Conservation (phyloP, 192 early-diverging fungal species). For the Coemansia sp. region DNA sequence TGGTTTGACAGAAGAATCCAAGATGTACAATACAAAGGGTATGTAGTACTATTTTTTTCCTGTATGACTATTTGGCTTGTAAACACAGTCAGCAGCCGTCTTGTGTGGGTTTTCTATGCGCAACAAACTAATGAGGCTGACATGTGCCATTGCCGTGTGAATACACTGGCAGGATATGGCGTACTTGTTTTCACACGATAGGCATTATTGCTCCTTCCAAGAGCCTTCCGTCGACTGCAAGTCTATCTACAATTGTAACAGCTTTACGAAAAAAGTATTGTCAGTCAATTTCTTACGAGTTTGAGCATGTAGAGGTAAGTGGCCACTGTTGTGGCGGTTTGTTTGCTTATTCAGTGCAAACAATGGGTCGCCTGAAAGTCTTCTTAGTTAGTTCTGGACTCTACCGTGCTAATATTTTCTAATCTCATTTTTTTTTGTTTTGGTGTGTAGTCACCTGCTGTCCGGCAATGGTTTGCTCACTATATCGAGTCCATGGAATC, state of each 20-base stretch:
- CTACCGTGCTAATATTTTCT: not conserved
- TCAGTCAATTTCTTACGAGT: conserved; percentile 88
- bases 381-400: not conserved
- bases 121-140: not conserved
- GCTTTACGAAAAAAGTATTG: conserved; percentile 68
- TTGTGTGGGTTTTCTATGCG: not conserved
- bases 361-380: not conserved
- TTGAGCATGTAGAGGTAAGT: conserved; percentile 76
- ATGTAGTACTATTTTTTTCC: not conserved
- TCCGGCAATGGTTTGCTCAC: conserved; percentile 82
- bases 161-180: conserved; percentile 2
- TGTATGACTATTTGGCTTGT: not conserved
- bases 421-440: not conserved
- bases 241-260: conserved; percentile 29
- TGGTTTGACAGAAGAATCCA: conserved; percentile 66
- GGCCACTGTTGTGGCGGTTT: not conserved
- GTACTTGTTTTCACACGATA: conserved; percentile 1
- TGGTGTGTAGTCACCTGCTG: conserved; percentile 58
- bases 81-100: not conserved
- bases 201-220: conserved; percentile 35
- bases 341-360: not conserved
- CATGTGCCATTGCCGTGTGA: not conserved
- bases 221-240: conserved; percentile 11
- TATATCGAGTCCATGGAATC: conserved; percentile 65
- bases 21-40: conserved; percentile 34